Evolutionary conservation across 495 filamentous ascomycete genomes (phyloP), one percentile per base, ranked within the genome.

Genomic region (Penicillium simplicissimum): DNA sequence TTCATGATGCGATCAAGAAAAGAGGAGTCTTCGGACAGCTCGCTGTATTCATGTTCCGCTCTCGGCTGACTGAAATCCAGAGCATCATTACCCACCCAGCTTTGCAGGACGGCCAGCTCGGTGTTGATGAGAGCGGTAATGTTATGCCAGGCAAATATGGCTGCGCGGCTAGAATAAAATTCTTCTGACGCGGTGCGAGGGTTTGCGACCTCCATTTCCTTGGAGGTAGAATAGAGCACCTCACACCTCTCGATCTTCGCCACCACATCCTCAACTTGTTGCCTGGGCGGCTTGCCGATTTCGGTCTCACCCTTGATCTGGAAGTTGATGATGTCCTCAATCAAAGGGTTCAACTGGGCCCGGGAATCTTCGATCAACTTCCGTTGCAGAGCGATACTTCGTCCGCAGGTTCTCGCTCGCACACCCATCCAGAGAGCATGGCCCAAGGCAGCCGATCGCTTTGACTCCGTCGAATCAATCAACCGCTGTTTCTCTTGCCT

Each of bases 1-100:
- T 97, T 97, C 80, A 98, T 82, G n/a, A 98, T 88, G n/a, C 95
- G 87, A 71, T 98, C 95, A 47, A 98, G 79, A 72, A 98, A 98
- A 1, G 92, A 95, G 0, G 92, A 85, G 58, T 96, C 92, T 67
- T 96, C 93, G 23, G 86, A 86, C 15, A 97, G 80, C 59, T 91
- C 87, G 61, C 84, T 85, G 34, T 81, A 81, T 34, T 71, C 65
- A 49, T 74, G 71, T 31, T 75, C 74, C 19, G 66, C 54, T 62
- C 81, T 76, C 4, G 78, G 71, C 66, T 90, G 89, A 48, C 85
- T 85, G 70, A 98, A 98, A 74, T 98, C 92, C 14, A 98, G 83
- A 67, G 94, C 93, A 47, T 91, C 90, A 70, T 98, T 98, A 21
- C 95, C 95, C 37, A 98, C 95, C 95, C 95, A 98, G 57, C 86